Evolutionary conservation across 2,329 filamentous ascomycete genomes (phyloP), one percentile per base, ranked within the genome.

Genomic region (Colletotrichum cereale): DNA sequence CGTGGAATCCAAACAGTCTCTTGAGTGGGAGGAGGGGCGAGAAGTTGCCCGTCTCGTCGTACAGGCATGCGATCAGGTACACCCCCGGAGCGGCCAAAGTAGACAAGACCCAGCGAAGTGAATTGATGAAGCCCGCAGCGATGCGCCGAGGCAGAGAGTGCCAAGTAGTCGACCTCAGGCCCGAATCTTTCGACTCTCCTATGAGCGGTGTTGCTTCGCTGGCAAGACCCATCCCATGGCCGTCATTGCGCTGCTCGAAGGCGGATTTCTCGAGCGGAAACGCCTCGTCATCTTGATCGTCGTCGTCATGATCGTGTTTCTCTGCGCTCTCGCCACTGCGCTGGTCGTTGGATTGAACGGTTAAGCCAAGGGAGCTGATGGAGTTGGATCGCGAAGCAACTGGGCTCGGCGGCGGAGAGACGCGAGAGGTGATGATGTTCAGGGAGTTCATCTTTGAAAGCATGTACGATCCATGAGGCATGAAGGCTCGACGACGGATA

Each of bases 401-500:
- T 42, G 88, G 86, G 76, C 85, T 89, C 71, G 88, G 83, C 66
- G 89, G 82, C 75, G 89, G 88, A 77, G 90, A 90, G 81, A 95
- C 93, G 84, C 93, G 92, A 81, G 93, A 91, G 79, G 94, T 96
- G 82, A 98, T 90, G 82, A 97, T 94, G 85, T 96, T 97, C 86
- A 97, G 87, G 78, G 95, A 97, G 91, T 98, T 98, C 96, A 98
- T 98, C 84, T 88, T 93, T 86, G 83, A 82, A 77, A 79, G 77
- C 77, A 81, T 81, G 78, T 81, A 82, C 81, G 83, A 86, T 87
- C 89, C 89, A 91, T 89, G 83, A 84, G 79, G 76, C 74, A 74
- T 72, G 66, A 50, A 62, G 62, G 34, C 36, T 62, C 62, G 66
- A 60, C 50, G 70, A 44, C 50, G 40, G 44, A 7, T 60, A 47